phyloP scores from a whole-genome alignment of 1,284 basidiomycete genomes.

The Ceratobasidium sp. region DNA sequence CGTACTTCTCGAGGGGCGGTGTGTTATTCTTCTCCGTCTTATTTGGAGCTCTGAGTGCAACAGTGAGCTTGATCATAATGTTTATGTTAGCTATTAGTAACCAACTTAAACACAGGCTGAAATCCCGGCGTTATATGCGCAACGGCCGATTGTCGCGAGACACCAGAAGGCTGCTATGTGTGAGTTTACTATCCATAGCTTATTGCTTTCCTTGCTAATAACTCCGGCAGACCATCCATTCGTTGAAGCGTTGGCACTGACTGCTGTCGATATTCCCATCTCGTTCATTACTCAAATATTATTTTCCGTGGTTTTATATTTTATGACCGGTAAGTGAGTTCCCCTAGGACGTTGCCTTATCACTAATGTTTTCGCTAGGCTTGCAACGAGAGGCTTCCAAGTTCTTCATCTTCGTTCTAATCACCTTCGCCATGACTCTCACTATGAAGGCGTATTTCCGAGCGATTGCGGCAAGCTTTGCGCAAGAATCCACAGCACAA shows the following conservation, averaged over 20 bases:
- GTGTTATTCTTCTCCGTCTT: constrained; percentile 63
- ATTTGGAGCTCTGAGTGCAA: constrained; percentile 63
- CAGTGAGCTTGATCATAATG: constrained; percentile 49
- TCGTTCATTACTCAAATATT: constrained; percentile 66
- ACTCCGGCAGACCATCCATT: constrained; percentile 68
- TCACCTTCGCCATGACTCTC: constrained; percentile 69
- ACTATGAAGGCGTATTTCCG: constrained; percentile 76
- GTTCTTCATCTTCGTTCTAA: constrained; percentile 78
- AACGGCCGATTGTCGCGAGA: constrained; percentile 78
- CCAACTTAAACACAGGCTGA: constrained; percentile 63
- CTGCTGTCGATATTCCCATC: constrained; percentile 79
- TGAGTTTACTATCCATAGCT: background rate
- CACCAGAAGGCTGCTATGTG: constrained; percentile 71
- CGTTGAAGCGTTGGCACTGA: constrained; percentile 75
- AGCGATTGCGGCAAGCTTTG: constrained; percentile 68
- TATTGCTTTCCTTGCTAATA: background rate
- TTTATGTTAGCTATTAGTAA: background rate
- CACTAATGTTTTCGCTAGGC: constrained; percentile 48
- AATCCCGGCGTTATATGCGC: constrained; percentile 77
- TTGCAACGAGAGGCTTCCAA: constrained; percentile 60
- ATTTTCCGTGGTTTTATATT: constrained; percentile 74
- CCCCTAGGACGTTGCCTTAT: background rate
- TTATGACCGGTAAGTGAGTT: constrained; percentile 65
- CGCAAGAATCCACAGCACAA: constrained; percentile 69
- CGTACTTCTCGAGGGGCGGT: constrained; percentile 87